Conservation (phyloP, 345 rosid species). For the Bruguiera parviflora region DNA sequence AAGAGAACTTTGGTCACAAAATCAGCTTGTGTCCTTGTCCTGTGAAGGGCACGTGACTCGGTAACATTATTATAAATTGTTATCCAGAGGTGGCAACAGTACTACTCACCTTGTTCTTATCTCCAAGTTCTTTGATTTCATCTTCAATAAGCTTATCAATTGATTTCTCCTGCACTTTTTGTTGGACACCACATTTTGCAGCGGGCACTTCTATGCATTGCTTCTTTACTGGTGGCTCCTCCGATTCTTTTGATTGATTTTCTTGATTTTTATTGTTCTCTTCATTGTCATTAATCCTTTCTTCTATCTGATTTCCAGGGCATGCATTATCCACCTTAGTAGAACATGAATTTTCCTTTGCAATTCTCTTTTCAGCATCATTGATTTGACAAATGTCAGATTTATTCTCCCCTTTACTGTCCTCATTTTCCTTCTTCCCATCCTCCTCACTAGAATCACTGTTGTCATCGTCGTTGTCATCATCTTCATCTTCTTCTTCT, state of each 20-base stretch:
- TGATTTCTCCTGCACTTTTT: constrained; percentile 53
- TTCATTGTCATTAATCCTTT: constrained; percentile 15
- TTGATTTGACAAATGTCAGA: constrained; percentile 17
- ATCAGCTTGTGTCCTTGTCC: not conserved
- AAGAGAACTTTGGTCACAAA: not conserved
- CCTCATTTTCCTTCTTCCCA: constrained; percentile 28
- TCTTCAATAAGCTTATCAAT: constrained; percentile 91
- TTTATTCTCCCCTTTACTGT: constrained; percentile 27
- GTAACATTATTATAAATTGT: not conserved
- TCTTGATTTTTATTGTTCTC: constrained; percentile 31
- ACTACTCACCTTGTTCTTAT: constrained; percentile 70
- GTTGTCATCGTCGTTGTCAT: not conserved
- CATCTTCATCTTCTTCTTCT: constrained; percentile 23
- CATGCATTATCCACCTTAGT: constrained; percentile 21
- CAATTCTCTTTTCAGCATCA: constrained; percentile 18
- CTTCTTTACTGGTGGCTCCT: constrained; percentile 67
- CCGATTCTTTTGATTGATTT: constrained; percentile 28
- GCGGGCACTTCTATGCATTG: constrained; percentile 46
- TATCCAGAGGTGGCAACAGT: constrained; percentile 22
- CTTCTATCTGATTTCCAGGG: constrained; percentile 29
- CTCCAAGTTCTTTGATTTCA: constrained; percentile 87
- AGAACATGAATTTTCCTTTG: constrained; percentile 26
- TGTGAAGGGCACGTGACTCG: not conserved
- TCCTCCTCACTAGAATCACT: constrained; percentile 28
- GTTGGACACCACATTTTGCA: constrained; percentile 26